These are phyloP conservation scores for Blastocystis sp. DNA, from an alignment of 352 stramenopile genomes.

Conservation along the genomic window DNA sequence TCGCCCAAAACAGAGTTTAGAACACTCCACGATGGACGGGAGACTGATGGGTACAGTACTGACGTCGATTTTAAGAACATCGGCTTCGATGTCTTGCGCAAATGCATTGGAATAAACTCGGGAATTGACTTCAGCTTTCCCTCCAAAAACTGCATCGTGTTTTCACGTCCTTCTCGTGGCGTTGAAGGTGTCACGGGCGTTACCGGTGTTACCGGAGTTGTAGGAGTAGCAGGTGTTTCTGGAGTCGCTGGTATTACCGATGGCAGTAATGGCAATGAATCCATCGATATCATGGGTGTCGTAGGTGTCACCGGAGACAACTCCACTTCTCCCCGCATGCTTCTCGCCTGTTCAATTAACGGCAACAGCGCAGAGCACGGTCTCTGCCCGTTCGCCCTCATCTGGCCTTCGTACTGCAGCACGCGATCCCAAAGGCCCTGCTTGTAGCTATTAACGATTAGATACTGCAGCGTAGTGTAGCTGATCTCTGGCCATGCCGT, in stretches of 20 bases:
- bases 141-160: constrained; percentile 24
- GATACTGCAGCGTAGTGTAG: constrained; percentile 23
- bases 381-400: not conserved
- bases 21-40: not conserved
- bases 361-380: not conserved
- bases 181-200: not conserved
- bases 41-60: not conserved
- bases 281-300: not conserved
- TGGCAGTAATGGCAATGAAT: not conserved
- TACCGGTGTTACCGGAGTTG: not conserved
- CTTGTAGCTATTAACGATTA: constrained; percentile 12
- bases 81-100: not conserved
- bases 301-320: not conserved
- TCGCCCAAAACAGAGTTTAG: not conserved
- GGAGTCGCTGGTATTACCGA: not conserved
- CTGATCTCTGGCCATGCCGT: not conserved
- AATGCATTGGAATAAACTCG: constrained; percentile 28
- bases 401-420: constrained; percentile 3
- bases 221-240: not conserved
- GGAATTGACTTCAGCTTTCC: not conserved
- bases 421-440: not conserved
- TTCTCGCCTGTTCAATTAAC: constrained; percentile 15
- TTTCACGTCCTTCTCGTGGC: not conserved
- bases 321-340: not conserved
- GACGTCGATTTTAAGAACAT: not conserved